Evolutionary conservation across 2,329 filamentous ascomycete species (phyloP).

Genomic region (Nannizziopsis barbatae): DNA sequence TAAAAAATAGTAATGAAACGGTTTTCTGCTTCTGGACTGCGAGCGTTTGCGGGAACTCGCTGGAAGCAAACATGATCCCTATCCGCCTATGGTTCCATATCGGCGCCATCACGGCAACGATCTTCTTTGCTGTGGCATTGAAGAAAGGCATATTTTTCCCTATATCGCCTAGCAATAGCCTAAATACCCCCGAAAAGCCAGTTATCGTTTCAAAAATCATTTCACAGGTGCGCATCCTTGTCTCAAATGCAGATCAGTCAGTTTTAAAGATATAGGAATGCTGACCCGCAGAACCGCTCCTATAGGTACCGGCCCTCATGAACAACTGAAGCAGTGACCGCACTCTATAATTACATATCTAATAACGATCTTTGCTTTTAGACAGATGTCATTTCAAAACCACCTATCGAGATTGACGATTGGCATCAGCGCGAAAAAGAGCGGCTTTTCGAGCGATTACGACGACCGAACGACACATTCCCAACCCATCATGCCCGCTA

Average conservation of each 20-base stretch:
- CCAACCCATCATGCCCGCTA: conserved; percentile 21
- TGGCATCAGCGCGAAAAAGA: conserved; percentile 15
- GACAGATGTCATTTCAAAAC: not conserved
- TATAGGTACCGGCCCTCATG: not conserved
- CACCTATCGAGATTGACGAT: not conserved
- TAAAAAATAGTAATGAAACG: too few species aligned
- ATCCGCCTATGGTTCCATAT: conserved; percentile 7
- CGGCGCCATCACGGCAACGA: conserved; percentile 3
- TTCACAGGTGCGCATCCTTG: not conserved
- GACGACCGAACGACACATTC: conserved; percentile 12
- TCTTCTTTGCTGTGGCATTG: not conserved
- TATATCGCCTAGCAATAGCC: not conserved
- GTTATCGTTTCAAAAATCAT: not conserved
- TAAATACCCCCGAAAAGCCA: not conserved
- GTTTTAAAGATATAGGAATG: not conserved
- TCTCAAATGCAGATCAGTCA: not conserved
- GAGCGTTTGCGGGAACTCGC: too few species aligned
- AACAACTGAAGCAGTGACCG: not conserved
- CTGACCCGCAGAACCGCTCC: not conserved
- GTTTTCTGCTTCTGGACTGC: too few species aligned
- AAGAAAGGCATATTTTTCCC: too few species aligned
- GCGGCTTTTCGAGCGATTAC: conserved; percentile 16
- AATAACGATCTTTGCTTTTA: not conserved
- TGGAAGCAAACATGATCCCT: conserved; percentile 1
- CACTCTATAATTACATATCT: not conserved